These are phyloP conservation scores for Lolium perenne DNA, from an alignment of 176 grass and related monocot species.

Conservation along the genomic window DNA sequence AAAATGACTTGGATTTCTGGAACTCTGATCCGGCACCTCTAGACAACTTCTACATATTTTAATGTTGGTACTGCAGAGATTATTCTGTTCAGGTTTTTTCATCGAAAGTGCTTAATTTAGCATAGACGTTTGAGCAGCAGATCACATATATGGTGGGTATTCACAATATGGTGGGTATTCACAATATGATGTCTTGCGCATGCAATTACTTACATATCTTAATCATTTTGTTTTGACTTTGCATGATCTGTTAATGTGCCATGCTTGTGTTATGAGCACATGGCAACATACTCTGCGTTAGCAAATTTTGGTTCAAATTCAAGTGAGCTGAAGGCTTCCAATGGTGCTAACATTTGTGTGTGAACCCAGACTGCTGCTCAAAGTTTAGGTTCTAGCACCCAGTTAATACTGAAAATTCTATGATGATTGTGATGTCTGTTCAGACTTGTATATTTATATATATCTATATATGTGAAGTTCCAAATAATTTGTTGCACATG, in stretches of 20 bases:
- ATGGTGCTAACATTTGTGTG: neutral
- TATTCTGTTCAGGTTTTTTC: neutral
- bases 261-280: neutral
- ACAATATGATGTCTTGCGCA: neutral
- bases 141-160: neutral
- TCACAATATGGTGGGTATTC: neutral
- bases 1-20: conserved; percentile 1
- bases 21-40: neutral
- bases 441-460: neutral
- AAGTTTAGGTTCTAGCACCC: neutral
- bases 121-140: neutral
- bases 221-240: neutral
- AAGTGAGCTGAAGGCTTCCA: neutral
- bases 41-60: neutral
- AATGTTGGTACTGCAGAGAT: neutral
- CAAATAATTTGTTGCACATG: neutral
- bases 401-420: neutral
- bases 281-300: neutral
- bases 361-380: neutral
- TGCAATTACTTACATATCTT: neutral
- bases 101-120: neutral
- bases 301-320: neutral
- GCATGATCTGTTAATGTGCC: neutral
- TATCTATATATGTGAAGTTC: neutral
- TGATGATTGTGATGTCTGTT: neutral